A percentile compares a stretch with the other conserved stretches of the same genome.
phyloP scores from a whole-genome alignment of 768 basidiomycete genomes.

The Dioszegia hungarica region DNA sequence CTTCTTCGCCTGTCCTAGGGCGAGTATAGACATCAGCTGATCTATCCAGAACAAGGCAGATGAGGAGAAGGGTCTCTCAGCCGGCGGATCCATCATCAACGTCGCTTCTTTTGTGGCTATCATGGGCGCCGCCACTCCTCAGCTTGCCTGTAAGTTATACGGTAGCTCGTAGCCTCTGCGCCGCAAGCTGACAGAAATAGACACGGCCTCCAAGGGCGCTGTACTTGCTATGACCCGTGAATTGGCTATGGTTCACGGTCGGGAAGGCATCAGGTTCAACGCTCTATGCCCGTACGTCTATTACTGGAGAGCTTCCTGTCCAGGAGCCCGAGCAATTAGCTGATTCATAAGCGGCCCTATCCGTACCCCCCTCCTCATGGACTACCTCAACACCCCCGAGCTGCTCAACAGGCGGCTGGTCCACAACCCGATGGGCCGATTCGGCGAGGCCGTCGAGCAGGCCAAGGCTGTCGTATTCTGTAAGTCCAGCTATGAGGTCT shows the following conservation, averaged over 20 bases:
- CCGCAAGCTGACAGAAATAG: conserved; percentile 51
- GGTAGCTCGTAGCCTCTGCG: too few species aligned
- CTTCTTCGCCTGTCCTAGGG: background rate
- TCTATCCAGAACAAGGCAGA: conserved; percentile 71
- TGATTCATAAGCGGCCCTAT: conserved; percentile 68
- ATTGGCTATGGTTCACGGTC: conserved; percentile 93
- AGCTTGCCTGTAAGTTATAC: conserved; percentile 92
- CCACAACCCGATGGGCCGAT: conserved; percentile 86
- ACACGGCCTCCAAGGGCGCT: conserved; percentile 95
- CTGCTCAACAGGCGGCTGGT: conserved; percentile 86
- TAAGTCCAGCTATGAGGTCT: conserved; percentile 57
- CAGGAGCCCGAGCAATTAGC: background rate
- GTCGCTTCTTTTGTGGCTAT: conserved; percentile 95
- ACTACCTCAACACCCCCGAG: conserved; percentile 93
- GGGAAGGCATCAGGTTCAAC: conserved; percentile 94
- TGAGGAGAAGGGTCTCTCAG: conserved; percentile 67
- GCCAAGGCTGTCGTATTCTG: conserved; percentile 89
- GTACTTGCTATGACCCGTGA: conserved; percentile 99
- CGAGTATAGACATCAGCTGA: background rate
- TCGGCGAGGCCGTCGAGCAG: conserved; percentile 93
- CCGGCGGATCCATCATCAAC: conserved; percentile 81
- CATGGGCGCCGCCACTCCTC: conserved; percentile 94
- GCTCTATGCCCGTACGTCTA: conserved; percentile 83
- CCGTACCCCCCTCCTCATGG: conserved; percentile 94
- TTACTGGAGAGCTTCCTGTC: background rate